phyloP scores from a whole-genome alignment of 306 rosid genomes.

The Pyrus bretschneideri region DNA sequence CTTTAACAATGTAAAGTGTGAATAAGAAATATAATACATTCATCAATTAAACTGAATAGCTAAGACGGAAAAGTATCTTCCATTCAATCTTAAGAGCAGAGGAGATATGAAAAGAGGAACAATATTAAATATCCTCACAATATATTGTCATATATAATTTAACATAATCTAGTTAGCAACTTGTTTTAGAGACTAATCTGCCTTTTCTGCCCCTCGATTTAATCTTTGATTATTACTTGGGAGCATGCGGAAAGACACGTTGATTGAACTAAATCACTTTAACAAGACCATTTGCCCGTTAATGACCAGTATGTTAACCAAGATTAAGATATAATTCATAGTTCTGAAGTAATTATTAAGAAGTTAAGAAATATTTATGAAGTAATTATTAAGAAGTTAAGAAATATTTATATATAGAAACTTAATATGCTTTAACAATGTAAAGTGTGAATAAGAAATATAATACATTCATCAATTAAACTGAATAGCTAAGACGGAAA shows the following conservation, averaged over 20 bases:
- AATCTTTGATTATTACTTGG: neutral
- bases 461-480: neutral
- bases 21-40: too few species aligned
- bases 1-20: too few species aligned
- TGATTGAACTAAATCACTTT: neutral
- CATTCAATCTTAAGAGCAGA: too few species aligned
- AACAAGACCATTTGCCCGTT: neutral
- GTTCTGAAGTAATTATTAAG: too few species aligned
- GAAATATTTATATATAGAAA: neutral
- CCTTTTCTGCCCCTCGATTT: constrained; percentile 10
- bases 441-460: neutral
- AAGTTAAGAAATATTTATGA: neutral
- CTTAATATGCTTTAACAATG: neutral
- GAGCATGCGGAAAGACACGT: neutral
- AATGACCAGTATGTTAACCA: neutral
- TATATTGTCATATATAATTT: too few species aligned
- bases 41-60: too few species aligned
- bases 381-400: neutral
- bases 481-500: neutral
- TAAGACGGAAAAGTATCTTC: too few species aligned
- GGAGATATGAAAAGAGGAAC: too few species aligned
- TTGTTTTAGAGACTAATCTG: too few species aligned
- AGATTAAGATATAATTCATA: neutral
- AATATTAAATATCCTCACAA: too few species aligned
- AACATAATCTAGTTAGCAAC: too few species aligned